Percentiles rank a stretch among this genome's conserved stretches.
These are phyloP conservation scores for Hanseniaspora taiwanica DNA, from an alignment of 805 yeast species.

Conservation along the genomic window DNA sequence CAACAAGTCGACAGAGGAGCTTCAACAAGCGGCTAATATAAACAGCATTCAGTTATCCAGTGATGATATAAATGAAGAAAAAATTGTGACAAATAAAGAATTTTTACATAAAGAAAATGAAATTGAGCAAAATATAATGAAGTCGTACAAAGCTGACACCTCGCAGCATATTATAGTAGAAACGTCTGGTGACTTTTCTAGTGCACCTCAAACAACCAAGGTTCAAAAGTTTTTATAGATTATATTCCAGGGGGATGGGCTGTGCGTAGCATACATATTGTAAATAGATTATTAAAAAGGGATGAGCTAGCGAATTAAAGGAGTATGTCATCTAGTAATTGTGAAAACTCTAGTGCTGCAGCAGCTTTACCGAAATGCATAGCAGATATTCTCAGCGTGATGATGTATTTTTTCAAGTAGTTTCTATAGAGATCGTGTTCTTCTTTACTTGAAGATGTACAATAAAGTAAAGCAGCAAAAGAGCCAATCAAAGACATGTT, in stretches of 20 bases:
- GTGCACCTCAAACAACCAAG: constrained; percentile 26
- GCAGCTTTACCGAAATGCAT: constrained; percentile 68
- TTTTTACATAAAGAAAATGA: constrained; percentile 9
- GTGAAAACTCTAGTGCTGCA: constrained; percentile 39
- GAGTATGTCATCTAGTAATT: constrained; percentile 5
- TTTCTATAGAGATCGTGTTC: constrained; percentile 55
- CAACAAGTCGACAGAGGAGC: constrained; percentile 6
- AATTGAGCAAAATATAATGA: constrained; percentile 16
- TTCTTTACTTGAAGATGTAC: constrained; percentile 47
- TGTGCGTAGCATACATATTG: too few species aligned
- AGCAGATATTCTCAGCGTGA: constrained; percentile 61
- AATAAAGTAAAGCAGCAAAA: constrained; percentile 69
- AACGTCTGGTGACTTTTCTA: constrained; percentile 27
- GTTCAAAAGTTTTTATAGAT: constrained; percentile 25
- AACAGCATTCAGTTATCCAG: constrained; percentile 1
- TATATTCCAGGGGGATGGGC: too few species aligned
- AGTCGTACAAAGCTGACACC: constrained; percentile 20
- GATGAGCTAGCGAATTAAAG: not conserved
- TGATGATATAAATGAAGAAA: constrained; percentile 7
- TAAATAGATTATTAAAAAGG: not conserved
- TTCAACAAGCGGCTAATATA: not conserved
- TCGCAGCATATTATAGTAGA: constrained; percentile 26
- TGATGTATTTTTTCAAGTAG: constrained; percentile 61
- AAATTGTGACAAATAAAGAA: constrained; percentile 12
- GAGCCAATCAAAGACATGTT: constrained; percentile 76